Percentiles rank a stretch among this genome's conserved stretches.
Conservation (phyloP, 2,329 filamentous ascomycete species). For the Rhinocladiella mackenziei region DNA sequence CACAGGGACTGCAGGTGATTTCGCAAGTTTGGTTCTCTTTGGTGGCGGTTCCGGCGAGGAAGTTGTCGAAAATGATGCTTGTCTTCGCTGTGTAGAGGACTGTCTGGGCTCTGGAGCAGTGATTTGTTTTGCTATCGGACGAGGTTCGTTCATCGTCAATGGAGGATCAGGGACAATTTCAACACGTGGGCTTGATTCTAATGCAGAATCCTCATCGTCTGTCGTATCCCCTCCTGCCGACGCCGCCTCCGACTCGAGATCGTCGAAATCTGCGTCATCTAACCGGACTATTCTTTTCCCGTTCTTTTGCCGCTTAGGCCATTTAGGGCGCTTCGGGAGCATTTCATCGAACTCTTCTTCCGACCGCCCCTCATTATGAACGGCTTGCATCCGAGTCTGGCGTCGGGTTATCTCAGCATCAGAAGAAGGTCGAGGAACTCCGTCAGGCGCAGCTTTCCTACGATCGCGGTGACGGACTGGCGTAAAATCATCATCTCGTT, state of each 20-base stretch:
- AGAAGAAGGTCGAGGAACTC: conserved; percentile 11
- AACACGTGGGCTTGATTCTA: conserved; percentile 9
- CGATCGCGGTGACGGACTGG: conserved; percentile 27
- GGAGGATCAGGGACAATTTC: conserved; percentile 7
- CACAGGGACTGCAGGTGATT: conserved; percentile 7
- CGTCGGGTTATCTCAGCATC: conserved; percentile 22
- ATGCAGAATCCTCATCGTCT: conserved; percentile 1
- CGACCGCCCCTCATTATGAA: conserved; percentile 27
- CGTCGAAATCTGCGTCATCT: conserved; percentile 12
- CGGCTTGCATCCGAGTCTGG: conserved; percentile 24
- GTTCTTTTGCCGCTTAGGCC: not conserved
- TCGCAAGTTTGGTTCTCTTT: not conserved
- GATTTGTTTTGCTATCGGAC: not conserved
- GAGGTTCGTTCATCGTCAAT: not conserved
- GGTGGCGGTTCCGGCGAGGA: conserved; percentile 8
- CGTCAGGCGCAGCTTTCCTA: conserved; percentile 19
- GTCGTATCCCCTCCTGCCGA: conserved; percentile 3
- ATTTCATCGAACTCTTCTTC: conserved; percentile 28
- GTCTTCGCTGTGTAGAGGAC: not conserved
- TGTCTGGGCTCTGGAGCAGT: not conserved
- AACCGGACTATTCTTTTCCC: conserved; percentile 10
- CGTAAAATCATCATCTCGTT: conserved; percentile 31
- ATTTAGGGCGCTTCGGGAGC: conserved; percentile 5
- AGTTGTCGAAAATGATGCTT: not conserved
- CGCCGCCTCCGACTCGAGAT: conserved; percentile 7